A percentile compares a stretch with the other conserved stretches of the same genome.
These are phyloP conservation scores for Carex parvula DNA, from an alignment of 176 grass and related monocot genomes.

Conservation along the genomic window DNA sequence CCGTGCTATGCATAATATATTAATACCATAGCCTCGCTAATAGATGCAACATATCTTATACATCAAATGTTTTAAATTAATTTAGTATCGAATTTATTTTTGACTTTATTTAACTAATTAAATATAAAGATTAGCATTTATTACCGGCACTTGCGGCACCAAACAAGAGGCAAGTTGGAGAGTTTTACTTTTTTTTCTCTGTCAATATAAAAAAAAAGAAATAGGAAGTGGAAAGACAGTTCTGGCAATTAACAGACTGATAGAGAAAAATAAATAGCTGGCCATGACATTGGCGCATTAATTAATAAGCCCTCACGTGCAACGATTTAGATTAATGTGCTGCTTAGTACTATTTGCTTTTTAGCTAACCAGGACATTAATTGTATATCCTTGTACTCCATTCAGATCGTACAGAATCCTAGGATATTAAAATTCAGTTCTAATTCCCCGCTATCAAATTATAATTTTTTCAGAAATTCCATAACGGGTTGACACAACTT, in stretches of 20 bases:
- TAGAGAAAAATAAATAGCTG: not conserved
- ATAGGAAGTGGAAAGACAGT: not conserved
- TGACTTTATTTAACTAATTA: no score
- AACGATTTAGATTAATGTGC: constrained; percentile 5
- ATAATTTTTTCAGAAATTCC: no score
- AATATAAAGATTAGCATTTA: not conserved
- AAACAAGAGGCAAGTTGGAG: not conserved
- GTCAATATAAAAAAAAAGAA: not conserved
- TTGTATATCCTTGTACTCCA: not conserved
- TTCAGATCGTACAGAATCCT: not conserved
- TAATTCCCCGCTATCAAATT: no score
- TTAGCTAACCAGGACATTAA: not conserved
- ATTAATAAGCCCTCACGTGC: constrained; percentile 26
- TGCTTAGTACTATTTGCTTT: not conserved
- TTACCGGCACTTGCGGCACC: not conserved
- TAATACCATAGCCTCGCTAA: no score
- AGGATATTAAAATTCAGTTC: not conserved
- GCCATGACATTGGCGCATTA: constrained; percentile 16
- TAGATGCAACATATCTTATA: no score
- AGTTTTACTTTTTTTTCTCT: not conserved
- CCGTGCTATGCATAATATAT: no score
- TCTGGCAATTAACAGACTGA: not conserved
- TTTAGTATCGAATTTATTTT: no score
- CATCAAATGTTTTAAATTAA: no score
- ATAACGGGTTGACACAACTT: no score